Base-by-base conservation (phyloP, 129 eudicot species). In the Centrapalus pauciflorus region DNA sequence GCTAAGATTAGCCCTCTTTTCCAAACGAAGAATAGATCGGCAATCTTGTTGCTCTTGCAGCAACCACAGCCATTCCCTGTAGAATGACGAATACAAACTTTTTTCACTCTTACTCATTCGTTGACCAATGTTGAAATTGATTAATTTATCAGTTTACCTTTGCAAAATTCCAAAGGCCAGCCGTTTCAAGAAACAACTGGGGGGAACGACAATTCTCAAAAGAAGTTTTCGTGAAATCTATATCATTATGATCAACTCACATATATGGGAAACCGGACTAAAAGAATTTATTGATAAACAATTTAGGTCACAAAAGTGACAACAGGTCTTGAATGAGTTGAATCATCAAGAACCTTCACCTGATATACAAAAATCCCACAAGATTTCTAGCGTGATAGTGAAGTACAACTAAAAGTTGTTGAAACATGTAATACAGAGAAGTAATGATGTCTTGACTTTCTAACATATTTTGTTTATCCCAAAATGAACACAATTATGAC, bases 51-150 rank as follows among this genome's bases (percentile, higher is more conserved):
- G 96, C 96, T 79, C 99, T 89, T 59, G 99, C 99, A 50, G 99
- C 97, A 73, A 94, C 99, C 66, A 86, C 95, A 21, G 99, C 99
- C 99, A 94, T 94, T 78, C 99, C 99, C 99, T 89, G 84, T 69
- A 43, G 64, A 58, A 57, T 37, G 26, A 37, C 8, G 24, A 25
- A 24, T 1, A 9, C 8, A 9, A 48, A 75, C 19, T 13, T 26
- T 34, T 56, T 9, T 14, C 9, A 0, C 58, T 65, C 40, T 26
- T 45, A 41, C n/a, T 21, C 13, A 30, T 8, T 20, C 40, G 52
- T 16, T 23, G 33, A 56, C 33, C 2, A 7, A 64, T 17, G 37
- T 24, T 37, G 43, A 46, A 16, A 55, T 25, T 1, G 19, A 46
- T 54, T 38, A 61, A 62, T 3, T n/a, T 28, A 29, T 43, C 49